These are phyloP conservation scores for Trichoderma hamatum DNA, from an alignment of 2,329 filamentous ascomycete genomes.

Conservation along the genomic window DNA sequence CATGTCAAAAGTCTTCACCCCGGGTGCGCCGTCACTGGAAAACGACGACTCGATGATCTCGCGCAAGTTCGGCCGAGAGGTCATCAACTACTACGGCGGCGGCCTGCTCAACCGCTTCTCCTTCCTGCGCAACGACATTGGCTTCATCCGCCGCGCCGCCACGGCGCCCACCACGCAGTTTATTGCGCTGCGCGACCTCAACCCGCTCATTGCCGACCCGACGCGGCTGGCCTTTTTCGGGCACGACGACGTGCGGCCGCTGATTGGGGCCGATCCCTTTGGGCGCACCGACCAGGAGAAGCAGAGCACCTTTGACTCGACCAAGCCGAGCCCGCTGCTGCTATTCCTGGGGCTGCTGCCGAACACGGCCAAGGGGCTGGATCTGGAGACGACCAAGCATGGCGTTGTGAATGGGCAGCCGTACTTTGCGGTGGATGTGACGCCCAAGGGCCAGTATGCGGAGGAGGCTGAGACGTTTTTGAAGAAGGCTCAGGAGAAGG, in stretches of 20 bases:
- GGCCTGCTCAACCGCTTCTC: slow-evolving; percentile 77
- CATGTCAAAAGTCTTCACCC: slow-evolving; percentile 24
- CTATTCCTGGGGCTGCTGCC: slow-evolving; percentile 88
- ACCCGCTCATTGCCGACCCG: slow-evolving; percentile 65
- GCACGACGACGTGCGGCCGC: slow-evolving; percentile 67
- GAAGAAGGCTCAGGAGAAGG: slow-evolving; percentile 52
- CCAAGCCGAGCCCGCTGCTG: slow-evolving; percentile 66
- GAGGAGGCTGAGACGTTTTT: slow-evolving; percentile 60
- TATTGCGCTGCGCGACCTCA: slow-evolving; percentile 76
- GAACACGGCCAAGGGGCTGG: slow-evolving; percentile 48
- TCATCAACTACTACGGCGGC: slow-evolving; percentile 83
- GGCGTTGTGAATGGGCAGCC: slow-evolving; percentile 77
- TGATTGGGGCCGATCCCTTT: slow-evolving; percentile 76
- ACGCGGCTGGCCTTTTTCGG: slow-evolving; percentile 68
- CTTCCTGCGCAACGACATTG: slow-evolving; percentile 71
- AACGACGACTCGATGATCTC: slow-evolving; percentile 68
- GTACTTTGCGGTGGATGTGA: slow-evolving; percentile 89
- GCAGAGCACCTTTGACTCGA: slow-evolving; percentile 74
- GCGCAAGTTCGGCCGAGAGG: slow-evolving; percentile 76
- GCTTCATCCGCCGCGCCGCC: slow-evolving; percentile 71
- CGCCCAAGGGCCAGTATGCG: slow-evolving; percentile 66
- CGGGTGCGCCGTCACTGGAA: slow-evolving; percentile 23
- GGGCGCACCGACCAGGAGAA: slow-evolving; percentile 70
- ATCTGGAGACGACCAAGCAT: slow-evolving; percentile 46
- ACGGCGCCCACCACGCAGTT: slow-evolving; percentile 69